phyloP scores from a whole-genome alignment of 1,284 basidiomycete species.

The Ganoderma meredithae region DNA sequence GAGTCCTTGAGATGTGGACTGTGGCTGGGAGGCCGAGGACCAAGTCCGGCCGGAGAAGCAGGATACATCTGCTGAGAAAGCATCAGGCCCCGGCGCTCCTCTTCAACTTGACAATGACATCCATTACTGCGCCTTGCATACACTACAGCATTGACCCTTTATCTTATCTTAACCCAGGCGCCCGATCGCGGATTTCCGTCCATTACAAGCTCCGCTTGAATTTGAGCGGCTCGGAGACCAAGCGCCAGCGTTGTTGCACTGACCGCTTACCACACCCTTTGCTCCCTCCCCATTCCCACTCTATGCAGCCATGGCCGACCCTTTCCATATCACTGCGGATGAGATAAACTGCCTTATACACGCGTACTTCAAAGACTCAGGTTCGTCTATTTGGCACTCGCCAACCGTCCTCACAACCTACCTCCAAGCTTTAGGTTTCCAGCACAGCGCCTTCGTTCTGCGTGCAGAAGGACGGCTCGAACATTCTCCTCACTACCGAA shows the following conservation, averaged over 20 bases:
- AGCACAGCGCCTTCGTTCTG: conserved; percentile 80
- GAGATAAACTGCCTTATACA: conserved; percentile 87
- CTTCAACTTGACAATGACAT: no score
- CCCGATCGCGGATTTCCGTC: conserved; percentile 4
- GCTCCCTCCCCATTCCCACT: conserved; percentile 7
- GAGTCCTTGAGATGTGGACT: conserved; percentile 7
- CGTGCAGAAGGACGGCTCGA: conserved; percentile 75
- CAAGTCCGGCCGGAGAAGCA: conserved; percentile 12
- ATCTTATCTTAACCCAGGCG: conserved; percentile 24
- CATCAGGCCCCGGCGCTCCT: background rate
- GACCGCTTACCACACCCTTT: background rate
- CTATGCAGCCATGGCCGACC: conserved; percentile 37
- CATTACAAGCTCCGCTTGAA: conserved; percentile 23
- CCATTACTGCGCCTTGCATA: no score
- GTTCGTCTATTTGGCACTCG: conserved; percentile 43
- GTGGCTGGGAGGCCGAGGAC: conserved; percentile 2
- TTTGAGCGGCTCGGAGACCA: background rate
- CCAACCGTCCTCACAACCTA: conserved; percentile 1
- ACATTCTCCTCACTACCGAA: conserved; percentile 66
- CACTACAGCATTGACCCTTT: no score
- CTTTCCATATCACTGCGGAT: conserved; percentile 76
- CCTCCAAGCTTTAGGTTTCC: conserved; percentile 60
- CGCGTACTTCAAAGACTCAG: conserved; percentile 83
- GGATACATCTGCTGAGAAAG: conserved; percentile 20
- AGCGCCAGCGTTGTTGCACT: background rate